Base-by-base conservation (phyloP, 768 basidiomycete genomes). In the Phylloporus scabripes region DNA sequence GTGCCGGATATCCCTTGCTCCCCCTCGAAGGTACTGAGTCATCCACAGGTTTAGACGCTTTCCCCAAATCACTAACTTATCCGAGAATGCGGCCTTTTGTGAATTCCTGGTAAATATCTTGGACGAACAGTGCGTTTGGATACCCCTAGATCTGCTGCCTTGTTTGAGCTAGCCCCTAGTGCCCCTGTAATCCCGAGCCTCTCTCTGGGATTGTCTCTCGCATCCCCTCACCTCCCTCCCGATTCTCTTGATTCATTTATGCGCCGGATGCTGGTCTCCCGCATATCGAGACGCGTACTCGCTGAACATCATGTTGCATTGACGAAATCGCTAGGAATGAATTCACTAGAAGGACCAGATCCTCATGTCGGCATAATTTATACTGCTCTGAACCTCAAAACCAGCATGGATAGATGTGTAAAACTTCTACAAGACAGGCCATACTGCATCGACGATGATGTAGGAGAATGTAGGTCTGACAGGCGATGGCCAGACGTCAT, bases 251-350 rank as follows among this genome's bases (percentile, higher is more conserved):
- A 93, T 64, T 76, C 87, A 2, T 91, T 92, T 65, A 90, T 92
- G 85, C 79, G 83, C 20, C 81, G 91, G 20, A 95, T 95, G 92
- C 77, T 95, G 9, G 79, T 91, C 42, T 93, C 92, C 2, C 79
- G 92, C 46, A 92, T 93, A 64, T 92, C 91, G 11, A 78, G 92
- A 18, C 82, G 92, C 28, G 92, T 95, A 28, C 76, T 95, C 20
- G 87, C 82, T 4, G 89, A 93, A 62, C 92, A 95, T 56, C 92
- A 95, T 57, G 79, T 93, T 46, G 86, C 89, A 1, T 73, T 95
- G 5, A 86, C 90, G 7, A 74, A 79, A 49, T 77, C 75, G 23
- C 72, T 80, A 49, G 64, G 68, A 29, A 53, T 52, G 17, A 66
- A 64, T 56, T 59, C 48, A 49, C 51, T 53, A 68, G 75, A 40